Base-by-base conservation (phyloP, 768 basidiomycete species). In the Phylloporus rhodoxanthus region DNA sequence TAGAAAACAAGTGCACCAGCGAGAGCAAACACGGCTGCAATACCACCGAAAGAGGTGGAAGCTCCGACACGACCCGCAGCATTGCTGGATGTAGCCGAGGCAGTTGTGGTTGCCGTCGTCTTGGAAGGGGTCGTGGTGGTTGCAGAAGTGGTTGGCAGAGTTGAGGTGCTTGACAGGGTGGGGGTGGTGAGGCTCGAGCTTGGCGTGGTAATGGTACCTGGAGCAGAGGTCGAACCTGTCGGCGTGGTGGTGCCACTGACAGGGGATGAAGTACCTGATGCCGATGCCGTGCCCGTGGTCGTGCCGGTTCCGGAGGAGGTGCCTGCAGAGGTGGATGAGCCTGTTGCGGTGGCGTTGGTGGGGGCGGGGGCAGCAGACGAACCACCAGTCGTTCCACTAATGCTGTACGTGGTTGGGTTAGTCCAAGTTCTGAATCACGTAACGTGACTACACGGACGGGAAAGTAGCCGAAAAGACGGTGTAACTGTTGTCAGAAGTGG, bases 381-480 rank as follows among this genome's bases (percentile, higher is more conserved):
- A 50, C 55, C 55, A 42, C 57, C 57, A 10, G 45, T 56, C 23
- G 78, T 77, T 43, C 85, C 85, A 11, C 70, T 70, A 23, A 87
- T 68, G 4, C 81, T 86, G 54, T 10, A 37, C 20, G 48, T 41
- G 39, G 43, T 28, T 33, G 30, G 2, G 51, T 57, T 42, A 61
- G 38, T n/a, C 1, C 6, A 43, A 3, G 23, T 25, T 5, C 29
- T n/a, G 19, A 36, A 11, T 32, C 9, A 20, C 15, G 30, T 30
- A 10, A 38, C 14, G 19, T 29, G 42, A 25, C 4, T 7, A 9
- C 2, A 68, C 78, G 43, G 53, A 82, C 84, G 62, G 59, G 69
- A 88, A 87, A 52, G 69, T 71, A 0, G 77, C 73, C 0, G 85
- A 85, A 60, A 68, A 84, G 21, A 63, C 69, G 0, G 50, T 50